Evolutionary conservation across 371 early-diverging fungal species (phyloP), one percentile per base, ranked within the genome.

Genomic region (Furculomyces boomerangus): DNA sequence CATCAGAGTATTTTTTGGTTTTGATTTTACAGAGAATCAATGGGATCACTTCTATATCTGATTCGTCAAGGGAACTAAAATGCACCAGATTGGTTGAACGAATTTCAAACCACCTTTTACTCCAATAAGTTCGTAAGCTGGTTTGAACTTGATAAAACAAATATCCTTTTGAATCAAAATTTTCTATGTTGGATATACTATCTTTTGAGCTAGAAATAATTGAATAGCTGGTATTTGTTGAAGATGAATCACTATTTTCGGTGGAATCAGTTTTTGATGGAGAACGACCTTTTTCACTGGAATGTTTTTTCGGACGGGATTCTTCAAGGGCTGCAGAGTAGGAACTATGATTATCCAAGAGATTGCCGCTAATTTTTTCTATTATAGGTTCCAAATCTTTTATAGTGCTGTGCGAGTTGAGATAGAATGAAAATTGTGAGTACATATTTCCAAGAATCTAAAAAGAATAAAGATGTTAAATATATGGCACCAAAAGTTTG

Each of bases 21-120:
- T 83, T 85, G 27, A 92, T 85, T 64, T 81, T 83, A 55, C 88
- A 85, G 10, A 86, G 74, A 5, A 82, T 77, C 49, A 88, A 61
- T 54, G 85, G 79, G 55, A 84, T 80, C 0, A 62, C 54, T 44
- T 65, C 65, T 2, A 63, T 39, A 52, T 75, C 74, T 43, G 66
- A 65, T 29, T 71, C 73, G 25, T 61, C 59, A 25, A 54, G 52
- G 25, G 61, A 60, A 53, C 53, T 55, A 29, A 48, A 60, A 32
- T 77, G 79, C 7, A 70, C 64, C 45, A 88, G 58, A 13, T 71
- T 61, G 40, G 80, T 83, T 50, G 78, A 77, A 28, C 75, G 71
- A 27, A 88, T 78, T 31, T 64, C 75, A 56, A 79, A 85, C 57
- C 80, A 87, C 32, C 81, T 77, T 28, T 86, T 73, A 27, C 71